phyloP scores from a whole-genome alignment of 306 rosid species.

The Heteromeles arbutifolia region DNA sequence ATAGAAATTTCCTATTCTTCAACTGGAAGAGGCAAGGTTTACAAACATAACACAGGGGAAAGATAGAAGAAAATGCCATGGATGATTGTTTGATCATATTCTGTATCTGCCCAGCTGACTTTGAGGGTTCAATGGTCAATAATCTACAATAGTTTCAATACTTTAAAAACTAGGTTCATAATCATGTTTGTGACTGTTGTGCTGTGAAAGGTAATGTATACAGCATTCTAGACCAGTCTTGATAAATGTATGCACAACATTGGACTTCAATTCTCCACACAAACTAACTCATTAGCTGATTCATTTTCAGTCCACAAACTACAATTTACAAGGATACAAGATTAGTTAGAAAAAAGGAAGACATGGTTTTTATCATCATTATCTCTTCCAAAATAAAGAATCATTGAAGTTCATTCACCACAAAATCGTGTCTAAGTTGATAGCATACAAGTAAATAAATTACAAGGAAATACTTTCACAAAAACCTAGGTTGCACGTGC shows the following conservation, averaged over 20 bases:
- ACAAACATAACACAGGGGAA: too few relatives aligned
- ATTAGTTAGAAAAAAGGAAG: background rate
- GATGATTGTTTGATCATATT: background rate
- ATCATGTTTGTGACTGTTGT: background rate
- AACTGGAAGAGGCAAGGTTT: background rate
- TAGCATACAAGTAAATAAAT: background rate
- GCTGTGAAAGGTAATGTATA: background rate
- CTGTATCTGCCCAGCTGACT: background rate
- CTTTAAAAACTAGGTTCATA: background rate
- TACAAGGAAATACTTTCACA: slow-evolving; percentile 63
- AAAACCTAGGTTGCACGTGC: slow-evolving; percentile 94
- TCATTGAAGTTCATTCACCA: background rate
- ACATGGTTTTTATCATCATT: background rate
- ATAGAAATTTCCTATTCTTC: background rate
- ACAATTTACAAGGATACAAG: background rate
- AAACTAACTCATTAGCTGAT: background rate
- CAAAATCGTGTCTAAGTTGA: background rate
- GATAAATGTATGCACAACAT: background rate
- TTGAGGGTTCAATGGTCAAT: background rate
- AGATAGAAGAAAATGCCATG: too few relatives aligned
- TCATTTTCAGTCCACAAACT: background rate
- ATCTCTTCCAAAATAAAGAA: background rate
- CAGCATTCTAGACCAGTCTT: background rate
- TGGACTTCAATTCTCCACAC: background rate
- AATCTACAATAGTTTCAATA: background rate